Evolutionary conservation across 306 rosid species (phyloP).

Genomic region (Acmispon strigosus): DNA sequence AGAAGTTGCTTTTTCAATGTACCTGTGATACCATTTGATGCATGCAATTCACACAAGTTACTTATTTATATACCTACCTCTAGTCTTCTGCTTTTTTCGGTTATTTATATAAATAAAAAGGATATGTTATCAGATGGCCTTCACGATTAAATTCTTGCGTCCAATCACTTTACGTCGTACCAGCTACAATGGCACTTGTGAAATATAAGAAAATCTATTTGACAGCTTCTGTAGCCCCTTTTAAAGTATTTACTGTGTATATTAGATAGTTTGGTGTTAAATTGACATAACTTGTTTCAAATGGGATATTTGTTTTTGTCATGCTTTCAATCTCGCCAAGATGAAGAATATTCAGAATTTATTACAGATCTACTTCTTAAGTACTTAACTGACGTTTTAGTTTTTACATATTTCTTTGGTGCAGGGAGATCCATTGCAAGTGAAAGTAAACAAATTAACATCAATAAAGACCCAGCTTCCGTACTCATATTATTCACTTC

Average conservation of each 20-base stretch:
- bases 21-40: background rate
- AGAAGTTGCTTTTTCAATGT: background rate
- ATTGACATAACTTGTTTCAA: background rate
- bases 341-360: background rate
- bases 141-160: background rate
- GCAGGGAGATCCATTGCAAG: slow-evolving; percentile 83
- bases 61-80: background rate
- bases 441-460: slow-evolving; percentile 92
- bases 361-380: background rate
- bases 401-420: slow-evolving; percentile 15
- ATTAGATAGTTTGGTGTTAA: background rate
- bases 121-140: background rate
- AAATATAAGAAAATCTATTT: background rate
- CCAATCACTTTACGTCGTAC: background rate
- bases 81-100: background rate
- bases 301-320: background rate
- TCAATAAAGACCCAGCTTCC: slow-evolving; percentile 99
- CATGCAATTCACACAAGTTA: background rate
- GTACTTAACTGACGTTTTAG: background rate
- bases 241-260: background rate
- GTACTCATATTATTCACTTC: slow-evolving; percentile 81
- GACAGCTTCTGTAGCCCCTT: background rate
- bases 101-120: background rate
- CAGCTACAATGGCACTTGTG: background rate
- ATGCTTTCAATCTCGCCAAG: background rate